Conservation (phyloP, 139 green algal species). For the Chlamydomonas schloesseri region DNA sequence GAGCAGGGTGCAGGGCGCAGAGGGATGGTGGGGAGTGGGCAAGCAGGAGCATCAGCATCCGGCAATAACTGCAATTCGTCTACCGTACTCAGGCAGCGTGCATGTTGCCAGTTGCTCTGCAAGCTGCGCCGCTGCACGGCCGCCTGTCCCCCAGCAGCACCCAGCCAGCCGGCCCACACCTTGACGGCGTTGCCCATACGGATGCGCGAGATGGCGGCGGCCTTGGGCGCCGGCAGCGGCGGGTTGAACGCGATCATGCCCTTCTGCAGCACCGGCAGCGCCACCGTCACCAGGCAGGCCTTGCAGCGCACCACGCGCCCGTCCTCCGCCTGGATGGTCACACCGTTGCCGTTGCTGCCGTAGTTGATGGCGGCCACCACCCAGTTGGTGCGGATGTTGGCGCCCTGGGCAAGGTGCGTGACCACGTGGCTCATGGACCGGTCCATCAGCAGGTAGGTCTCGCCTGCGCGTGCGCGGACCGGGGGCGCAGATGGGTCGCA, state of each 20-base stretch:
- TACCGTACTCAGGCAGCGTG: too few species aligned
- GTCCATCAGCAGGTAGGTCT: slow-evolving; percentile 88
- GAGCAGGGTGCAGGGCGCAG: not conserved
- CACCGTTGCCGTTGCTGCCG: not conserved
- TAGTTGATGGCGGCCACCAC: slow-evolving; percentile 63
- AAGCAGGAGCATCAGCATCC: too few species aligned
- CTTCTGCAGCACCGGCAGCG: slow-evolving; percentile 61
- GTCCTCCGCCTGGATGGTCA: slow-evolving; percentile 1
- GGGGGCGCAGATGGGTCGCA: too few species aligned
- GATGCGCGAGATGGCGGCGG: slow-evolving; percentile 58
- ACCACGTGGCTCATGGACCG: slow-evolving; percentile 66
- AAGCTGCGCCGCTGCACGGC: too few species aligned
- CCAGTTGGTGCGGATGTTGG: slow-evolving; percentile 59
- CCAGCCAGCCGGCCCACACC: slow-evolving; percentile 53
- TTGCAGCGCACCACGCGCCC: slow-evolving; percentile 32
- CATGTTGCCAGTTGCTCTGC: too few species aligned
- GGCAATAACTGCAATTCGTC: too few species aligned
- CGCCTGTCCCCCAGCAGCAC: too few species aligned
- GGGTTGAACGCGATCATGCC: slow-evolving; percentile 75
- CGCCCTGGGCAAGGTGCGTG: slow-evolving; percentile 55
- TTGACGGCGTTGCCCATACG: slow-evolving; percentile 75
- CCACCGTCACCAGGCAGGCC: slow-evolving; percentile 69
- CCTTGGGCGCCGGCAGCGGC: slow-evolving; percentile 75
- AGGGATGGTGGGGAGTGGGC: too few species aligned
- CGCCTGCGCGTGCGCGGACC: too few species aligned